phyloP scores from a whole-genome alignment of 2,329 filamentous ascomycete species.

The Talaromyces sp. region DNA sequence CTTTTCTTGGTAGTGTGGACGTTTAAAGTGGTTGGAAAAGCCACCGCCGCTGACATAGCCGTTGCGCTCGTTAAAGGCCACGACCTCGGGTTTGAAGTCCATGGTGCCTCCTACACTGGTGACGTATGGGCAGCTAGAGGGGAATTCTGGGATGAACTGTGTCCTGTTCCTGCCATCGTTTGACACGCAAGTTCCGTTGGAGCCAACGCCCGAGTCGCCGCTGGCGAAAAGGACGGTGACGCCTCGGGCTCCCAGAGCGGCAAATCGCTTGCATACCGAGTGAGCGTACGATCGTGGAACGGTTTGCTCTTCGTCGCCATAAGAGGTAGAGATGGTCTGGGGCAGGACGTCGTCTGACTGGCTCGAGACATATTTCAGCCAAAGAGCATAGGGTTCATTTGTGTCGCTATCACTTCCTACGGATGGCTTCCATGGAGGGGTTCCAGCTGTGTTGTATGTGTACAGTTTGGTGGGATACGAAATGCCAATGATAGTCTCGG shows the following conservation, averaged over 20 bases:
- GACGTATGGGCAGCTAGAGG: constrained; percentile 50
- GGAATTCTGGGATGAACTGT: constrained; percentile 48
- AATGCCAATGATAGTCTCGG: constrained; percentile 4
- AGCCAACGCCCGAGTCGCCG: constrained; percentile 23
- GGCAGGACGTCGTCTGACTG: constrained; percentile 36
- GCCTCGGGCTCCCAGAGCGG: constrained; percentile 46
- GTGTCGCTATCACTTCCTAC: background rate
- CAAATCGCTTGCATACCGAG: constrained; percentile 42
- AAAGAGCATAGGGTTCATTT: constrained; percentile 5
- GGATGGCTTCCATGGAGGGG: constrained; percentile 2
- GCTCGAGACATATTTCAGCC: constrained; percentile 4
- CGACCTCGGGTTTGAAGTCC: constrained; percentile 22
- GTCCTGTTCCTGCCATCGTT: constrained; percentile 34
- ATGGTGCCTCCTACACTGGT: constrained; percentile 42
- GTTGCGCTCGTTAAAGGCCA: constrained; percentile 11
- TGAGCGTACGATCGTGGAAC: constrained; percentile 52
- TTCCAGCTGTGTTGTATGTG: constrained; percentile 5
- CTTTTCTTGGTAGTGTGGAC: constrained; percentile 38
- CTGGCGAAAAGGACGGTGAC: constrained; percentile 28
- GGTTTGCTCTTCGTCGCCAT: constrained; percentile 52
- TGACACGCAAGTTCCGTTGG: constrained; percentile 26
- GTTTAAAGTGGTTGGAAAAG: constrained; percentile 45
- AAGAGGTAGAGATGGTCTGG: constrained; percentile 55
- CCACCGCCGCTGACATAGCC: constrained; percentile 37
- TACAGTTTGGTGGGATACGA: constrained; percentile 5